Percentiles rank a stretch among this genome's conserved stretches.
Conservation (phyloP, 2,329 filamentous ascomycete genomes). For the Penicillium fuscoglaucum region DNA sequence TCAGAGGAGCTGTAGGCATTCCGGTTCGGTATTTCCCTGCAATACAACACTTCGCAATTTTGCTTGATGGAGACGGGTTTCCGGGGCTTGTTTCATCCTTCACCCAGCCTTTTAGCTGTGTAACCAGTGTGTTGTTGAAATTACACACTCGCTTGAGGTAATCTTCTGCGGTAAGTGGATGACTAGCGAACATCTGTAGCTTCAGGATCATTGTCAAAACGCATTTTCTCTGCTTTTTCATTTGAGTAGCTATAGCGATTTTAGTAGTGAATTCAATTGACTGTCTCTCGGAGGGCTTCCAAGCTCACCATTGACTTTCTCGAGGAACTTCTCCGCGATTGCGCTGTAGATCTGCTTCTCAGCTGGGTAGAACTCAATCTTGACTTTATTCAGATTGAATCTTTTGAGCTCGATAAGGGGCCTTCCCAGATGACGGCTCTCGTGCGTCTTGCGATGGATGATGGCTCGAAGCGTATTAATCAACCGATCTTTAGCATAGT, state of each 20-base stretch:
- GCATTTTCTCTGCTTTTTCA: not conserved
- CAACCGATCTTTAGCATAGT: not conserved
- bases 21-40: not conserved
- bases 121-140: not conserved
- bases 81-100: not conserved
- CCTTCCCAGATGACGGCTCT: not conserved
- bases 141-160: conserved; percentile 2
- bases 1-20: not conserved
- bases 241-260: not conserved
- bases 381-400: not conserved
- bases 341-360: not conserved
- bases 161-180: conserved; percentile 1
- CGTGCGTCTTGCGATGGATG: conserved; percentile 1
- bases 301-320: not conserved
- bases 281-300: not conserved
- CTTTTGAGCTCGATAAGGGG: not conserved
- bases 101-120: not conserved
- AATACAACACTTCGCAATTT: not conserved
- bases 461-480: conserved; percentile 2
- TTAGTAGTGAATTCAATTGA: not conserved
- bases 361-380: not conserved
- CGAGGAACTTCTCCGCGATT: not conserved
- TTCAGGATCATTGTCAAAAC: conserved; percentile 2
- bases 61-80: not conserved
- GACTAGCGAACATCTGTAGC: conserved; percentile 1